phyloP scores from a whole-genome alignment of 768 basidiomycete genomes.

The Suillus clintonianus region DNA sequence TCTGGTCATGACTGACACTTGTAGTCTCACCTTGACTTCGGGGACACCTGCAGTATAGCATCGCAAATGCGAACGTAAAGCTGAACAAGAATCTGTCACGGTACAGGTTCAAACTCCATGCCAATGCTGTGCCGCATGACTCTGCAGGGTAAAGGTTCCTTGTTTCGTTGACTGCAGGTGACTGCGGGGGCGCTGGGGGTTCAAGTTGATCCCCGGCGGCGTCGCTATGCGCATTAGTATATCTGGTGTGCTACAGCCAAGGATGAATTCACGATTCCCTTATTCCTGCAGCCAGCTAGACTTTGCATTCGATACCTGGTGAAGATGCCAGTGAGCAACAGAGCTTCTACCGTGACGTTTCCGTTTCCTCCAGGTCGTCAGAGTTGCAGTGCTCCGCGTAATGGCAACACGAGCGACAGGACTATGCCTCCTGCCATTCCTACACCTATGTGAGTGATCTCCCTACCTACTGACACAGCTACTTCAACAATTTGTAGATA shows the following conservation, averaged over 20 bases:
- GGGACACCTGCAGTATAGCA: neutral
- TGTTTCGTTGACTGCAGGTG: neutral
- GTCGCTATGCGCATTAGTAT: neutral
- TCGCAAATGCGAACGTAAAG: neutral
- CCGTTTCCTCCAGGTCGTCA: too few relatives aligned
- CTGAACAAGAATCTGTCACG: neutral
- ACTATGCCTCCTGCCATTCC: constrained; percentile 1
- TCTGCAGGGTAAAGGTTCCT: neutral
- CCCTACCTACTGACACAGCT: neutral
- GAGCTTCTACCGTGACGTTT: neutral
- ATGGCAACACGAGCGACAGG: neutral
- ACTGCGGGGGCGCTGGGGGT: neutral
- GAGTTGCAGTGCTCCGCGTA: too few relatives aligned
- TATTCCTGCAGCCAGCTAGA: neutral
- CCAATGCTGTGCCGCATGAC: neutral
- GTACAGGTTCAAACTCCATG: neutral
- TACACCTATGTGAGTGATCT: neutral
- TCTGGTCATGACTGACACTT: too few relatives aligned
- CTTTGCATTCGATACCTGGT: neutral
- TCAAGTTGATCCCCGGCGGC: neutral
- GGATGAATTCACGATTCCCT: neutral
- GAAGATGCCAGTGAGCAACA: too few relatives aligned
- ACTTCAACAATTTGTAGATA: constrained; percentile 16
- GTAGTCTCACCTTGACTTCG: too few relatives aligned
- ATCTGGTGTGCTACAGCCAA: neutral